These are phyloP conservation scores for Sclerotinia glacialis DNA, from an alignment of 2,329 filamentous ascomycete species.

Conservation along the genomic window DNA sequence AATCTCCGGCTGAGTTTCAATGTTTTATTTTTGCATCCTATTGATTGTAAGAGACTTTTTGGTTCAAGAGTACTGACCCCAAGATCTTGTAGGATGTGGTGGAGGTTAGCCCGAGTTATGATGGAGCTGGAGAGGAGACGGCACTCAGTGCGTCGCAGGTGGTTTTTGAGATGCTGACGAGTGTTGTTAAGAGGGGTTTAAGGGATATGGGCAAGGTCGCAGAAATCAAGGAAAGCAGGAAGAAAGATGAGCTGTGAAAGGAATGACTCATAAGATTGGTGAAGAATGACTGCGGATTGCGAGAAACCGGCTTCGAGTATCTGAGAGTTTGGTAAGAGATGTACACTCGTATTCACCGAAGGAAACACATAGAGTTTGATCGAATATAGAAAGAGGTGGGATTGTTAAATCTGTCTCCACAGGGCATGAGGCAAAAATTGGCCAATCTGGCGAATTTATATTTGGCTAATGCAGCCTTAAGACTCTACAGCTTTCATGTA, in stretches of 20 bases:
- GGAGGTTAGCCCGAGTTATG: slow-evolving; percentile 83
- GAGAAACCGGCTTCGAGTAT: background rate
- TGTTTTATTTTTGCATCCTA: background rate
- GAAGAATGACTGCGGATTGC: background rate
- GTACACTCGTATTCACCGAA: background rate
- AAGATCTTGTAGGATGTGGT: slow-evolving; percentile 61
- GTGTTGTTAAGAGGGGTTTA: slow-evolving; percentile 60
- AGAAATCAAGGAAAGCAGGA: background rate
- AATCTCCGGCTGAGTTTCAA: too few species aligned
- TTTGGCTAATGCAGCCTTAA: background rate
- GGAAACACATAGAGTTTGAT: too few species aligned
- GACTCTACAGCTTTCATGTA: background rate
- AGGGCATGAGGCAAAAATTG: background rate
- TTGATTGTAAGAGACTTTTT: background rate
- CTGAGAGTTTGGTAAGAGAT: background rate
- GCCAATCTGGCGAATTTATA: background rate
- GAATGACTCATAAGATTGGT: too few species aligned
- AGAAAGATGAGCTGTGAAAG: slow-evolving; percentile 4
- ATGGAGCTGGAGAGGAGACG: slow-evolving; percentile 75
- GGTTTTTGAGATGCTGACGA: slow-evolving; percentile 80
- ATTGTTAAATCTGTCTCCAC: too few species aligned
- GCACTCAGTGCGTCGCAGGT: slow-evolving; percentile 81
- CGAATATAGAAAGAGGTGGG: too few species aligned
- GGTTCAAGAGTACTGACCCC: background rate
- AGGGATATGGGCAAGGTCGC: slow-evolving; percentile 34